Percentiles rank a stretch among this genome's conserved stretches.
These are phyloP conservation scores for Yarrowia yakushimensis DNA, from an alignment of 805 yeast species.

Conservation along the genomic window DNA sequence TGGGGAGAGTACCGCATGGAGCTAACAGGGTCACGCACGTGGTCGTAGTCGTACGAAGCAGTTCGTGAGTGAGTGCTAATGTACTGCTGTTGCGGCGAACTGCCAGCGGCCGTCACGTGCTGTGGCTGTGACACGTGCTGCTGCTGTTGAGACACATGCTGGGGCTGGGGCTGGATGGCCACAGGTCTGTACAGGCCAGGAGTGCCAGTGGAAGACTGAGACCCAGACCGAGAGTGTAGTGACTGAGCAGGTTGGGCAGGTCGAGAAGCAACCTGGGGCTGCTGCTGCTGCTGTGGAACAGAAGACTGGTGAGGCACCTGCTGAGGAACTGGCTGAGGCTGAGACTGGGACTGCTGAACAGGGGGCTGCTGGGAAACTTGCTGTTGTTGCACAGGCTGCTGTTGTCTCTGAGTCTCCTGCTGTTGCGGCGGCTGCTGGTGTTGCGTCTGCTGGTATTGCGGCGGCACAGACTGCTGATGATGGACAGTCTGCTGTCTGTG, in stretches of 20 bases:
- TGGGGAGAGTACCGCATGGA: slow-evolving; percentile 23
- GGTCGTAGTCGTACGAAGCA: slow-evolving; percentile 10
- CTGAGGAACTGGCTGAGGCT: neutral
- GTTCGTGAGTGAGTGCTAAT: neutral
- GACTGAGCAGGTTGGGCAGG: neutral
- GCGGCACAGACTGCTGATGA: neutral
- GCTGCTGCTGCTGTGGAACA: neutral
- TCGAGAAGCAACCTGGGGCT: neutral
- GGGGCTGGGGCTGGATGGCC: slow-evolving; percentile 15
- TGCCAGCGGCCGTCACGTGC: neutral
- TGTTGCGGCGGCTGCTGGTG: neutral
- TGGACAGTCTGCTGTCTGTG: neutral
- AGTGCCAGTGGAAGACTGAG: slow-evolving; percentile 3
- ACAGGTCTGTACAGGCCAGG: slow-evolving; percentile 5
- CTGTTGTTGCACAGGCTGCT: neutral
- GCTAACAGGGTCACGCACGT: neutral
- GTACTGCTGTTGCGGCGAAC: slow-evolving; percentile 9
- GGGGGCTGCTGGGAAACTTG: neutral
- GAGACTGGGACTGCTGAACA: neutral
- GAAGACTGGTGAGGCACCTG: neutral
- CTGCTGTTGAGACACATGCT: neutral
- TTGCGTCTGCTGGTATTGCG: neutral
- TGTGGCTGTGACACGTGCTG: neutral
- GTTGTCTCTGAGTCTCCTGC: neutral
- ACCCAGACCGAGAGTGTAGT: slow-evolving; percentile 2